Conservation (phyloP, 768 basidiomycete species). For the Trametes punicea region DNA sequence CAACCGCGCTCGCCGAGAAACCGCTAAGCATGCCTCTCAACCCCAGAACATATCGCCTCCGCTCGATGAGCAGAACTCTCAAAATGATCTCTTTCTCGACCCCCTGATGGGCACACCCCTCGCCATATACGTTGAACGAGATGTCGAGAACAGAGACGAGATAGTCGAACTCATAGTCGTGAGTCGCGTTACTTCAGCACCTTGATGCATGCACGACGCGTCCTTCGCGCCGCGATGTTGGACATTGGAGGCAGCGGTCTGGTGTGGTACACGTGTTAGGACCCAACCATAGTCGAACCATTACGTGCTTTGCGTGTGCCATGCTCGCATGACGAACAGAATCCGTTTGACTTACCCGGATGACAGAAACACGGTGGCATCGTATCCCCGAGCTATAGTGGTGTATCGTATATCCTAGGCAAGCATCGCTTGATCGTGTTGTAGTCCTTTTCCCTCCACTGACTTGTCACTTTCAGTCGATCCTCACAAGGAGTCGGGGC, state of each 20-base stretch:
- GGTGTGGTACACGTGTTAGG: too few species aligned
- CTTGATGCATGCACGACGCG: slow-evolving; percentile 10
- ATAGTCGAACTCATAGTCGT: slow-evolving; percentile 67
- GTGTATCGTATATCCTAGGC: slow-evolving; percentile 80
- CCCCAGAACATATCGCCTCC: slow-evolving; percentile 17
- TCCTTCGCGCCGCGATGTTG: background rate
- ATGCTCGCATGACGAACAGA: background rate
- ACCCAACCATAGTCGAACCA: background rate
- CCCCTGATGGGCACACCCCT: slow-evolving; percentile 79
- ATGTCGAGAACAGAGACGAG: slow-evolving; percentile 65
- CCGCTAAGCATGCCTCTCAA: slow-evolving; percentile 32
- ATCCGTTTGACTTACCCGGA: background rate
- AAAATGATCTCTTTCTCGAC: slow-evolving; percentile 67
- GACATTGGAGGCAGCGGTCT: too few species aligned
- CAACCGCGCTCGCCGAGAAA: slow-evolving; percentile 43
- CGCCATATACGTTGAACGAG: slow-evolving; percentile 75
- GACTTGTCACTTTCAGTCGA: slow-evolving; percentile 49
- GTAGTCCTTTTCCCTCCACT: background rate
- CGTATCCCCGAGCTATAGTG: slow-evolving; percentile 72
- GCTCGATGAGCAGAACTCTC: slow-evolving; percentile 26
- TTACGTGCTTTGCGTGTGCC: background rate
- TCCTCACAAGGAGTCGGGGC: slow-evolving; percentile 73
- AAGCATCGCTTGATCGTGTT: slow-evolving; percentile 24
- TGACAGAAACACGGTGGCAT: slow-evolving; percentile 73
- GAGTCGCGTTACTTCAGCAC: slow-evolving; percentile 32